phyloP scores from a whole-genome alignment of 768 basidiomycete genomes.

The Suillus hirtellus region DNA sequence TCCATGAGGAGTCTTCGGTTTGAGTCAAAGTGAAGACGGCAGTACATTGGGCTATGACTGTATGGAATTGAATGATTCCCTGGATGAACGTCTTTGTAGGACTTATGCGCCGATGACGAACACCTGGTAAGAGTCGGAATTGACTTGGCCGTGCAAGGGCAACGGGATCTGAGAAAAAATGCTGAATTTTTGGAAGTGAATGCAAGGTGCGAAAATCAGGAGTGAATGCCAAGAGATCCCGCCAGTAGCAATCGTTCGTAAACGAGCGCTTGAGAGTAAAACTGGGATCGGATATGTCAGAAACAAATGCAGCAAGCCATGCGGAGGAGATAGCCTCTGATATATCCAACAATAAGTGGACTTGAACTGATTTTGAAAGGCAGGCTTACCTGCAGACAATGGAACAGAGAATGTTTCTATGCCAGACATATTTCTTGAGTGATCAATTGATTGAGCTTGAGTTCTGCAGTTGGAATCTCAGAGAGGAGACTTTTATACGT shows the following conservation, averaged over 20 bases:
- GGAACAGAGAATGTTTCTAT: neutral
- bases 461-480: too few species aligned
- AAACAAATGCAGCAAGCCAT: slow-evolving; percentile 7
- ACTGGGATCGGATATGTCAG: neutral
- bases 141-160: neutral
- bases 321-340: slow-evolving; percentile 4
- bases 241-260: slow-evolving; percentile 12
- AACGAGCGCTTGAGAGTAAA: slow-evolving; percentile 5
- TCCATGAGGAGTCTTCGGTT: slow-evolving; percentile 10
- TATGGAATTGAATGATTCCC: slow-evolving; percentile 11
- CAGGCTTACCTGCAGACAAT: neutral
- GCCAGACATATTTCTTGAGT: neutral
- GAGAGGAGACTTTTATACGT: too few species aligned
- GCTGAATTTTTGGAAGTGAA: slow-evolving; percentile 1
- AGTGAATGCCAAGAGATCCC: slow-evolving; percentile 11
- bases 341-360: neutral
- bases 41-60: slow-evolving; percentile 8
- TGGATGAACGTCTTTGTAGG: slow-evolving; percentile 4
- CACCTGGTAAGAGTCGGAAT: slow-evolving; percentile 6
- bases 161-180: slow-evolving; percentile 6
- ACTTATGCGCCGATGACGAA: slow-evolving; percentile 2
- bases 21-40: slow-evolving; percentile 9
- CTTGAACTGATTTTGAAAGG: neutral
- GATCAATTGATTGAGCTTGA: too few species aligned
- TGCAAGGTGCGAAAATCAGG: slow-evolving; percentile 11